These are phyloP conservation scores for Ophiostoma perfectum DNA, from an alignment of 2,329 filamentous ascomycete genomes.

Conservation along the genomic window DNA sequence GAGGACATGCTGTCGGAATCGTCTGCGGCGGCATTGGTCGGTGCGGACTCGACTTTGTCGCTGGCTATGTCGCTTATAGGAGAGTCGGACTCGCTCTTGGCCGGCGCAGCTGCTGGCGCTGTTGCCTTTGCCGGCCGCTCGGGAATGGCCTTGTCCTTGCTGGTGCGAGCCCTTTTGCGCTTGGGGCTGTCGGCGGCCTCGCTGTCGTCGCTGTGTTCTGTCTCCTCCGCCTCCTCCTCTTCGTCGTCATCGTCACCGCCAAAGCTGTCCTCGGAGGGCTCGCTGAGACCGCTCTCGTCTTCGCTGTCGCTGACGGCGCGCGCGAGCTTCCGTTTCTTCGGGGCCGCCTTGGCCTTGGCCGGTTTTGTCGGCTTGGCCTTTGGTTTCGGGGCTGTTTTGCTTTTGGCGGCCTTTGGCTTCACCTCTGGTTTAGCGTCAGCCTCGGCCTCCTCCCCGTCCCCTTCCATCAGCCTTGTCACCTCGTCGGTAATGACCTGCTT, in stretches of 20 bases:
- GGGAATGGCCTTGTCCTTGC: slow-evolving; percentile 20
- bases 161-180: slow-evolving; percentile 28
- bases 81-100: background rate
- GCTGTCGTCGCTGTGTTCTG: slow-evolving; percentile 54
- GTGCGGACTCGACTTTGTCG: slow-evolving; percentile 20
- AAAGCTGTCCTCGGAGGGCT: slow-evolving; percentile 6
- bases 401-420: background rate
- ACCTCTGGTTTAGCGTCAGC: background rate
- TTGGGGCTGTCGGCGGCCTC: slow-evolving; percentile 57
- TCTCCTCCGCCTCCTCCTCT: slow-evolving; percentile 18
- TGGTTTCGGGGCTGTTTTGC: background rate
- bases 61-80: background rate
- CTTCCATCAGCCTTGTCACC: slow-evolving; percentile 39
- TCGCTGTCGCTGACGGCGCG: background rate
- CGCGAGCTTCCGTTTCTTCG: background rate
- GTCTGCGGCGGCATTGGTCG: background rate
- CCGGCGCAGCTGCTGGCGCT: background rate
- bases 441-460: slow-evolving; percentile 20
- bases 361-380: background rate
- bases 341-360: slow-evolving; percentile 3
- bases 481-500: slow-evolving; percentile 52
- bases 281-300: slow-evolving; percentile 10
- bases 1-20: slow-evolving; percentile 58
- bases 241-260: background rate
- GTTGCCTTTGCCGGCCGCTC: slow-evolving; percentile 6